Evolutionary conservation across 2,329 filamentous ascomycete genomes (phyloP).

Genomic region (Xylaria sp.): DNA sequence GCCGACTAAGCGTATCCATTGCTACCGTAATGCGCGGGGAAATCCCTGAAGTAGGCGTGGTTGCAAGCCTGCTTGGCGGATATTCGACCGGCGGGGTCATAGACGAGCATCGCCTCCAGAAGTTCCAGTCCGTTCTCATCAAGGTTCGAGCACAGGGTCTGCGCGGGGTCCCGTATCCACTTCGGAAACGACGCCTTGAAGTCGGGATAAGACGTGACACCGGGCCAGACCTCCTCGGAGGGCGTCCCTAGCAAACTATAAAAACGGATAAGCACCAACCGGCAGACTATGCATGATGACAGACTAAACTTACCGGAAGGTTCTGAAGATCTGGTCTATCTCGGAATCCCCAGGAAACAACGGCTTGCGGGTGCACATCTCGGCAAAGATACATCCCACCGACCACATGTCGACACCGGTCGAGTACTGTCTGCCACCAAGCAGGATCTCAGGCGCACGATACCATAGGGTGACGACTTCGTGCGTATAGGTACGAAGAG

Average conservation of each 20-base stretch:
- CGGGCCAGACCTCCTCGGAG: constrained; percentile 80
- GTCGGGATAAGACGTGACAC: constrained; percentile 91
- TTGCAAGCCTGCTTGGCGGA: constrained; percentile 85
- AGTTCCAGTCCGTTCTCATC: constrained; percentile 73
- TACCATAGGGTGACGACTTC: constrained; percentile 97
- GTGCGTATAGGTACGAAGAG: constrained; percentile 88
- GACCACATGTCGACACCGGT: constrained; percentile 98
- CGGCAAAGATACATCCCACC: constrained; percentile 90
- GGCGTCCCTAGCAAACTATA: constrained; percentile 77
- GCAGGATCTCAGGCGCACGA: constrained; percentile 84
- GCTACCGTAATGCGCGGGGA: constrained; percentile 22
- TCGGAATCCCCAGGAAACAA: constrained; percentile 91
- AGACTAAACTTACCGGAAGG: constrained; percentile 69
- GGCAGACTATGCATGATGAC: background rate
- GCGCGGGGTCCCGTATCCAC: constrained; percentile 73
- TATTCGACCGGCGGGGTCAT: constrained; percentile 83
- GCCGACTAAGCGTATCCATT: constrained; percentile 29
- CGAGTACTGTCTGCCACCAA: constrained; percentile 89
- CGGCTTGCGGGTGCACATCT: constrained; percentile 94
- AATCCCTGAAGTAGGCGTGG: constrained; percentile 76
- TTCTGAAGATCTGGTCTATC: constrained; percentile 94
- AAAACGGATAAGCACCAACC: constrained; percentile 10
- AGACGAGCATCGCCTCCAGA: constrained; percentile 73
- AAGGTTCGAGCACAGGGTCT: constrained; percentile 69
- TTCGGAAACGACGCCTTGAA: constrained; percentile 93